phyloP scores from a whole-genome alignment of 176 grass and related monocot species.

The Microstegium vimineum region DNA sequence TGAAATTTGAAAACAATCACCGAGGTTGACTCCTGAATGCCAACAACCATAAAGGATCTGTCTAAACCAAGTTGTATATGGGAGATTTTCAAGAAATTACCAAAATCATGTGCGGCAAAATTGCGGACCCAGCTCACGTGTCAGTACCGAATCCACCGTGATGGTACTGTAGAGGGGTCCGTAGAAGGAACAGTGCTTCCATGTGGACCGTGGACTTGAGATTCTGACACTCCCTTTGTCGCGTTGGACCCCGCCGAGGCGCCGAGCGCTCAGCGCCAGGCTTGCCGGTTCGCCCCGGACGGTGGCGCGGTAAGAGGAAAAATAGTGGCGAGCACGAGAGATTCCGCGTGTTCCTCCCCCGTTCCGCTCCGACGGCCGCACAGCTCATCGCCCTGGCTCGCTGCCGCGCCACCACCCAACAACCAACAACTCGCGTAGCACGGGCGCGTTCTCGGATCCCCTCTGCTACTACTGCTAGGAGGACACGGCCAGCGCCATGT shows the following conservation, averaged over 20 bases:
- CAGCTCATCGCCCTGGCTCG: constrained; percentile 24
- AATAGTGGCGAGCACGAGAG: constrained; percentile 31
- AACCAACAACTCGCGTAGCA: constrained; percentile 21
- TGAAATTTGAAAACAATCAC: too few species aligned
- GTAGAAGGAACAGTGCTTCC: constrained; percentile 7
- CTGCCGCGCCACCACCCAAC: constrained; percentile 47
- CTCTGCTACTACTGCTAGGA: background rate
- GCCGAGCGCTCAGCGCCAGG: too few species aligned
- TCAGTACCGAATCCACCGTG: background rate
- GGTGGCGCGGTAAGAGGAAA: background rate
- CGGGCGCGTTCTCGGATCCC: constrained; percentile 19
- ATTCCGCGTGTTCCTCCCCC: constrained; percentile 32
- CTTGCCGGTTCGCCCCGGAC: constrained; percentile 12
- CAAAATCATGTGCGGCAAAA: too few species aligned
- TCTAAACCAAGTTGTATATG: too few species aligned
- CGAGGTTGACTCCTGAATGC: too few species aligned
- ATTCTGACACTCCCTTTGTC: constrained; percentile 24
- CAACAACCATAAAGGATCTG: too few species aligned
- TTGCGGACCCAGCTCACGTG: background rate
- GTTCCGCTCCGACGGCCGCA: background rate
- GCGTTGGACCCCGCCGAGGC: too few species aligned
- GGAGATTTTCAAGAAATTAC: background rate
- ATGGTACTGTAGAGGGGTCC: background rate
- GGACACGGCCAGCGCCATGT: constrained; percentile 33
- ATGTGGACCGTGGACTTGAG: constrained; percentile 24